phyloP scores from a whole-genome alignment of 768 basidiomycete genomes.

The Termitomyces sp. region DNA sequence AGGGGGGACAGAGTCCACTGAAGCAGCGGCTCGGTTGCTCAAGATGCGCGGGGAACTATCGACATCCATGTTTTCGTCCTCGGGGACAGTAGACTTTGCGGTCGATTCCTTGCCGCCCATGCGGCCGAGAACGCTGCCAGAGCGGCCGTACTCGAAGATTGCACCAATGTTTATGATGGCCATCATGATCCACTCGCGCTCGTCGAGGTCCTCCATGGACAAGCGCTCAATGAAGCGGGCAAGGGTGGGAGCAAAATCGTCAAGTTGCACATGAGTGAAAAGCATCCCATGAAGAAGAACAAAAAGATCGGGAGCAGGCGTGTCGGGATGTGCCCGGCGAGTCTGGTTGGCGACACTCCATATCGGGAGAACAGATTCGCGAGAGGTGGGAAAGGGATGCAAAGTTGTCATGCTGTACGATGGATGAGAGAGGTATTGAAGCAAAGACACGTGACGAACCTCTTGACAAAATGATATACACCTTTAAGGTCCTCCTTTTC shows the following conservation, averaged over 20 bases:
- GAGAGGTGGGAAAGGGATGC: conserved; percentile 82
- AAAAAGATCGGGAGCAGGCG: conserved; percentile 72
- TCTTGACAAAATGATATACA: conserved; percentile 93
- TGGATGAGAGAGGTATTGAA: neutral
- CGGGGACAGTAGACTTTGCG: conserved; percentile 23
- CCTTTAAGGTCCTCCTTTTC: conserved; percentile 78
- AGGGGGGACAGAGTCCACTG: conserved; percentile 34
- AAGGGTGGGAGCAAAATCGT: conserved; percentile 79
- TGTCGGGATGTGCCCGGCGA: conserved; percentile 68
- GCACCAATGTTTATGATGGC: conserved; percentile 77
- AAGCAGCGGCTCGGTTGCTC: neutral
- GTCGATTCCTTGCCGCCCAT: conserved; percentile 48
- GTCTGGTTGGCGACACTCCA: conserved; percentile 77
- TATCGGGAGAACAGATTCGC: conserved; percentile 85
- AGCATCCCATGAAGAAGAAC: conserved; percentile 95
- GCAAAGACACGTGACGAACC: conserved; percentile 43
- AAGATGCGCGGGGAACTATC: conserved; percentile 31
- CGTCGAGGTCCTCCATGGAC: conserved; percentile 72
- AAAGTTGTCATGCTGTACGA: conserved; percentile 88
- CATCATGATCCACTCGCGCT: conserved; percentile 97
- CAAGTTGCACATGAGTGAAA: conserved; percentile 91
- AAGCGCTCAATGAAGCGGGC: conserved; percentile 85
- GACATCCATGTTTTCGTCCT: conserved; percentile 59
- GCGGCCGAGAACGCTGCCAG: conserved; percentile 62
- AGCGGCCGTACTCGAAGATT: conserved; percentile 82